A percentile compares a stretch with the other conserved stretches of the same genome.
Evolutionary conservation across 805 yeast genomes (phyloP).

Genomic region (Yarrowia sp.): DNA sequence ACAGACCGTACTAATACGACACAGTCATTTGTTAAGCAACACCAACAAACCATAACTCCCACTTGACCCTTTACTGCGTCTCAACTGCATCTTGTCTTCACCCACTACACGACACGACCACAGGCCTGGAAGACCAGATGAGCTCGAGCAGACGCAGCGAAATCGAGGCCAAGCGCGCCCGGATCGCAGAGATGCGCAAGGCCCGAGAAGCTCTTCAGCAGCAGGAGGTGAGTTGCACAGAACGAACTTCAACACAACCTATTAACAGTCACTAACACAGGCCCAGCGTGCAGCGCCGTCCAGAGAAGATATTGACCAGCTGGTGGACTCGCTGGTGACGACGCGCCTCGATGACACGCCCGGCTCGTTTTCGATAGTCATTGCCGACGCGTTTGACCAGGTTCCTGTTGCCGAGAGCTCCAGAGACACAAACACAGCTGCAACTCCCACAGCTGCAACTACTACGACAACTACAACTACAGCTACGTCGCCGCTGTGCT

Average conservation of each 20-base stretch:
- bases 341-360: neutral
- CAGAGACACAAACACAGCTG: neutral
- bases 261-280: neutral
- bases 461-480: neutral
- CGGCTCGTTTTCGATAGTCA: neutral
- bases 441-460: neutral
- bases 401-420: neutral
- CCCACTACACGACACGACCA: neutral
- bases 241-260: neutral
- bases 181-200: conserved; percentile 51
- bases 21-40: too few relatives aligned
- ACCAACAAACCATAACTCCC: too few relatives aligned
- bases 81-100: neutral
- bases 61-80: neutral
- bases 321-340: conserved; percentile 34
- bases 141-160: conserved; percentile 41
- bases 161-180: conserved; percentile 53
- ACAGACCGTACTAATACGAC: too few relatives aligned
- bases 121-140: neutral
- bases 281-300: neutral
- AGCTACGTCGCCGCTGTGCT: neutral
- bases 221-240: conserved; percentile 1
- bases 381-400: conserved; percentile 18
- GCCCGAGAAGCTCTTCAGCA: conserved; percentile 41
- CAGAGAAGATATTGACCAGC: conserved; percentile 33